These are phyloP conservation scores for Gastrolobium villosum DNA, from an alignment of 306 rosid genomes.

Conservation along the genomic window DNA sequence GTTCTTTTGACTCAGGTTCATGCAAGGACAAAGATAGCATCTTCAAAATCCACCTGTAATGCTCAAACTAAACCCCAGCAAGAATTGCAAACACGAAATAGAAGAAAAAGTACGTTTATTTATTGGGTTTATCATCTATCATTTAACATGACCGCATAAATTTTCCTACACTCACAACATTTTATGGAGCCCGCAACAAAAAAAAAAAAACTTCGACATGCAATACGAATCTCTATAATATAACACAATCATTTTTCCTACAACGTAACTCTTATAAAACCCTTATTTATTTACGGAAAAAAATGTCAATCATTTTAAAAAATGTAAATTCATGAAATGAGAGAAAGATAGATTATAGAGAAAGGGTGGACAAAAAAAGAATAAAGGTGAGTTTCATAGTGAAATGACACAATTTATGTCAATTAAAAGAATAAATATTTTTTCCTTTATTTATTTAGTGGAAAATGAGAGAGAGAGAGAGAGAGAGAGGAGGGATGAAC, in stretches of 20 bases:
- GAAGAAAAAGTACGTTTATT: background rate
- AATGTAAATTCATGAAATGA: background rate
- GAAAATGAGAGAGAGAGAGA: background rate
- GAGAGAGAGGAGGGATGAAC: background rate
- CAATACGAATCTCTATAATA: no score
- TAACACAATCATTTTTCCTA: no score
- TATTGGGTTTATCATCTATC: no score
- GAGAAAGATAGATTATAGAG: background rate
- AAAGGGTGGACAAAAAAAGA: no score
- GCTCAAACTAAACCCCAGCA: background rate
- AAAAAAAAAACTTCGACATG: no score
- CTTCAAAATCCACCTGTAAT: background rate
- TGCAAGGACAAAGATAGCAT: constrained; percentile 2
- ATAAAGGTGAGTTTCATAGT: no score
- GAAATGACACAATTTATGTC: no score
- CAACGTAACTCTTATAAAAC: no score
- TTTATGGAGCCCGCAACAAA: no score
- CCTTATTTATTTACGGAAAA: no score
- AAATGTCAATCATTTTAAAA: background rate
- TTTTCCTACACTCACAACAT: no score
- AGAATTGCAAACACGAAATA: constrained; percentile 14
- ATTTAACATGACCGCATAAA: no score
- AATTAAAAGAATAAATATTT: background rate
- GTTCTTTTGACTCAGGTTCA: constrained; percentile 50
- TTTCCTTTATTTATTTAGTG: background rate